Evolutionary conservation across 108 stramenopile genomes (phyloP).

Genomic region (Fragilaria radians): DNA sequence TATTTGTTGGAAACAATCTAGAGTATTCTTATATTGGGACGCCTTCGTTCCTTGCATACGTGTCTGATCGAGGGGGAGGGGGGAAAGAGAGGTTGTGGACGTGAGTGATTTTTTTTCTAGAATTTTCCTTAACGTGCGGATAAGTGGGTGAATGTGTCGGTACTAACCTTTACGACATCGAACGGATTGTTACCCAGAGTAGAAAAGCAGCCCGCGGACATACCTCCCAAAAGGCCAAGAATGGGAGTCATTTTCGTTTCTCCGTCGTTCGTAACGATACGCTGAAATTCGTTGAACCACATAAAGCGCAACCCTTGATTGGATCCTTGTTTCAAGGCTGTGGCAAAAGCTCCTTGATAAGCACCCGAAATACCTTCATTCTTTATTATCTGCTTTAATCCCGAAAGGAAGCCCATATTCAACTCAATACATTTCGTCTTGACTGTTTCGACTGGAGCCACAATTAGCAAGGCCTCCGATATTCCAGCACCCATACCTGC

Average conservation of each 20-base stretch:
- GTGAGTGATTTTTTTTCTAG: no score
- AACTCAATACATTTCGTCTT: constrained; percentile 96
- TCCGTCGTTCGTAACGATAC: constrained; percentile 68
- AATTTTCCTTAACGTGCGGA: no score
- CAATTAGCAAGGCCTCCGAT: constrained; percentile 85
- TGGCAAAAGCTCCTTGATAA: constrained; percentile 91
- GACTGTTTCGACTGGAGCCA: constrained; percentile 97
- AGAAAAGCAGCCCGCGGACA: constrained; percentile 95
- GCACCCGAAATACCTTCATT: constrained; percentile 91
- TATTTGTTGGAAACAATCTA: constrained; percentile 92
- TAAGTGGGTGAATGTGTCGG: neutral
- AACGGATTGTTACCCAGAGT: constrained; percentile 95
- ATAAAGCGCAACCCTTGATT: constrained; percentile 98
- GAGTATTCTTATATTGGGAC: constrained; percentile 70
- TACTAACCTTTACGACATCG: constrained; percentile 90
- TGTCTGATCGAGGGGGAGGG: constrained; percentile 35
- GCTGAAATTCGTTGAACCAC: constrained; percentile 97
- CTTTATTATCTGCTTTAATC: constrained; percentile 74
- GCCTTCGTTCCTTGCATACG: constrained; percentile 95
- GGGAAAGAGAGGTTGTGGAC: no score
- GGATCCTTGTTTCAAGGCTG: constrained; percentile 94
- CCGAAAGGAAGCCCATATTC: constrained; percentile 79
- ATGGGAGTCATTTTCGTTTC: constrained; percentile 69
- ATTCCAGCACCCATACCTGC: constrained; percentile 95
- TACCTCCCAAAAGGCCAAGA: constrained; percentile 89